These are phyloP conservation scores for Dothideomycetes sp. DNA, from an alignment of 2,329 filamentous ascomycete genomes.

Conservation along the genomic window DNA sequence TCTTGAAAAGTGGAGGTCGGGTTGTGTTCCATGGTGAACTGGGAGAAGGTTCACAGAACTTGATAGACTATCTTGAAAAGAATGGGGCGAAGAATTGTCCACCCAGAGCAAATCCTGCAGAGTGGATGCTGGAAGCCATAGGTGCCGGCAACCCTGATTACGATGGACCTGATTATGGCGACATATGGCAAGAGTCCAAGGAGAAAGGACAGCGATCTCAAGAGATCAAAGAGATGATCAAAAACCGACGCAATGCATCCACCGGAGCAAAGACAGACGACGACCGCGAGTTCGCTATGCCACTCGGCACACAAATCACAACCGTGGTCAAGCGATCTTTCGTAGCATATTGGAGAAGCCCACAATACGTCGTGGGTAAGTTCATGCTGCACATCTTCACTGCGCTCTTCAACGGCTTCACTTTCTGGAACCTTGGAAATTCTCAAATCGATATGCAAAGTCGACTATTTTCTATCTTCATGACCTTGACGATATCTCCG, in stretches of 20 bases:
- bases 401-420: conserved; percentile 73
- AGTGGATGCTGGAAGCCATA: conserved; percentile 82
- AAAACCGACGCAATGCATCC: conserved; percentile 44
- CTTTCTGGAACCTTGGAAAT: conserved; percentile 43
- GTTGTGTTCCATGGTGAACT: conserved; percentile 42
- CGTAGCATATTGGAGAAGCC: conserved; percentile 72
- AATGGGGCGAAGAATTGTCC: conserved; percentile 50
- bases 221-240: conserved; percentile 58
- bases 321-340: conserved; percentile 65
- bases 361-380: conserved; percentile 85
- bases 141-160: conserved; percentile 68
- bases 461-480: conserved; percentile 65
- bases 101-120: conserved; percentile 47
- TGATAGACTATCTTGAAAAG: conserved; percentile 43
- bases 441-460: conserved; percentile 25
- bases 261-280: conserved; percentile 35
- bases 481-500: conserved; percentile 65
- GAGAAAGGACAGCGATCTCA: conserved; percentile 60
- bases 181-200: conserved; percentile 66
- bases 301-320: conserved; percentile 68
- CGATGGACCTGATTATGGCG: conserved; percentile 68
- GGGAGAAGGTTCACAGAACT: conserved; percentile 32
- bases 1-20: conserved; percentile 35
- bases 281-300: conserved; percentile 74
- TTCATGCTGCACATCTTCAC: conserved; percentile 69